Evolutionary conservation across 2,329 filamentous ascomycete genomes (phyloP), one percentile per base, ranked within the genome.

Genomic region (Talaromyces pinophilus): DNA sequence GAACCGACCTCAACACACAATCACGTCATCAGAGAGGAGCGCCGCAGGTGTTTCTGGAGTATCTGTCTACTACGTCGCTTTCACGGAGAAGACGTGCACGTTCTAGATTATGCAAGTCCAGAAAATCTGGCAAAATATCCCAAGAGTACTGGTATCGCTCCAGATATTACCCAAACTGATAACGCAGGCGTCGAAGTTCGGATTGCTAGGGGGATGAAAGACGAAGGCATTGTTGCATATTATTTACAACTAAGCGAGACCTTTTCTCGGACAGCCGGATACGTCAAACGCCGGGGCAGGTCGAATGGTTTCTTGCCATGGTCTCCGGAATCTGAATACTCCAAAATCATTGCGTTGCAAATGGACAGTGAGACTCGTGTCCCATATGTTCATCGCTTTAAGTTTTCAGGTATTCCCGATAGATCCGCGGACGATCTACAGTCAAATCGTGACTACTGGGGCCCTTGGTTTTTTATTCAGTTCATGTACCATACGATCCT

Each of bases 361-460:
- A 83, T 85, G 78, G 82, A 85, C 10, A 76, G 83, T 25, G 84
- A 86, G 69, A 84, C 83, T 6, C 77, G 78, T 2, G 81, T 85
- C 69, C 83, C 84, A 1, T 79, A 81, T 22, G 80, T 78, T 15
- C 83, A 85, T 71, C 81, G 84, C 0, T 86, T 84, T 68, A 80
- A 82, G 19, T 79, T 80, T 3, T 81, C 83, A 7, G 79, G 81
- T n/a, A 80, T 85, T 59, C 77, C 76, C 0, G 78, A 83, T 19
- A 76, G 78, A 35, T 74, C 79, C 0, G 65, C 74, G 0, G 79
- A 82, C 25, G 78, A 81, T 7, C 71, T 86, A 2, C 76, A 83
- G 65, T 71, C 74, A 0, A 78, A 81, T 61, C 76, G 83, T 22
- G 79, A 82, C 55, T 86, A 85, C 67, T 86, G 84, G 84, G 82